These are phyloP conservation scores for Diaporthe aspalathi DNA, from an alignment of 2,329 filamentous ascomycete genomes.

Conservation along the genomic window DNA sequence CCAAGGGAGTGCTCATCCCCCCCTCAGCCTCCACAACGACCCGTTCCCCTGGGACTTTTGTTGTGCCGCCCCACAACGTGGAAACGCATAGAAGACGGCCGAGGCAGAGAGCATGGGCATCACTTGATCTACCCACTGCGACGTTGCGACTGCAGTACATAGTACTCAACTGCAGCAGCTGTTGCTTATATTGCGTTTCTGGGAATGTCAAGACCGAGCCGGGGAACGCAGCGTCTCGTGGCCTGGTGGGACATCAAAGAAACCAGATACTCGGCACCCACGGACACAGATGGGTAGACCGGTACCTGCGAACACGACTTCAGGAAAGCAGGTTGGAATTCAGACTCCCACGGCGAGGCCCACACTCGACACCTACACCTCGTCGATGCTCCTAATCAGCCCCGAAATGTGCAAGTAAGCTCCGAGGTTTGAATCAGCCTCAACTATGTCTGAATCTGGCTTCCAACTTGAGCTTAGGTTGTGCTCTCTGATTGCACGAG, in stretches of 20 bases:
- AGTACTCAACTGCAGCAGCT: neutral
- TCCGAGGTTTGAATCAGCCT: neutral
- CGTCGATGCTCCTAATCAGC: neutral
- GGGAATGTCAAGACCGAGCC: neutral
- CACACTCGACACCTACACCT: neutral
- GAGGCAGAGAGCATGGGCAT: neutral
- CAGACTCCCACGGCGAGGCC: neutral
- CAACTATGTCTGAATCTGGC: too few relatives aligned
- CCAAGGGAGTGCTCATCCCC: neutral
- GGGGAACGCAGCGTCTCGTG: neutral
- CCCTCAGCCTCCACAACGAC: neutral
- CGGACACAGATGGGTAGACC: too few relatives aligned
- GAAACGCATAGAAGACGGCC: neutral
- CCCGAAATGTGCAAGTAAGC: neutral
- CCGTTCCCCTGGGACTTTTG: constrained; percentile 18
- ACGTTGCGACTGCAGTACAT: neutral
- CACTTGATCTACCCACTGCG: neutral
- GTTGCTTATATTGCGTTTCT: neutral
- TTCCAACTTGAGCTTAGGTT: too few relatives aligned
- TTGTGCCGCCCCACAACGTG: neutral
- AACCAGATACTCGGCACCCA: neutral
- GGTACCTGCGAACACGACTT: too few relatives aligned
- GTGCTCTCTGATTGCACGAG: too few relatives aligned
- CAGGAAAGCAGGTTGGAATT: too few relatives aligned
- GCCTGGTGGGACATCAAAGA: neutral